Conservation (phyloP, 768 basidiomycete genomes). For the Albatrellus ellisii region DNA sequence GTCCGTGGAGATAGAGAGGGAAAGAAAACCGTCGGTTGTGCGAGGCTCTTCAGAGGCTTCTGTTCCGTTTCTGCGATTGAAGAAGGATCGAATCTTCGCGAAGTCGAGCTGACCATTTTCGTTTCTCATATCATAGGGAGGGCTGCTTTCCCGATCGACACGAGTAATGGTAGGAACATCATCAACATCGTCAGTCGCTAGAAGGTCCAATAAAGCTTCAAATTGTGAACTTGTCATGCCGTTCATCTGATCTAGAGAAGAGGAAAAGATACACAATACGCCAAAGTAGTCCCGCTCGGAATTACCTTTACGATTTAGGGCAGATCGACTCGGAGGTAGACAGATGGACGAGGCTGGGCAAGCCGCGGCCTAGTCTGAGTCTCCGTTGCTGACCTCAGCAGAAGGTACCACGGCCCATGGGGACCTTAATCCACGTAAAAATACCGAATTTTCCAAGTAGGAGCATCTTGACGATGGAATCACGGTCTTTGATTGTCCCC, state of each 20-base stretch:
- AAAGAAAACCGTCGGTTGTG: background rate
- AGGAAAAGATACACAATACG: too few relatives aligned
- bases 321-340: too few relatives aligned
- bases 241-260: background rate
- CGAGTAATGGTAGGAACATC: constrained; percentile 6
- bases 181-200: constrained; percentile 11
- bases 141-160: constrained; percentile 1
- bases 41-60: background rate
- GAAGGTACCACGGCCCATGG: too few relatives aligned
- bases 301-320: too few relatives aligned
- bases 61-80: background rate
- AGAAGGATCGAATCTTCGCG: constrained; percentile 11
- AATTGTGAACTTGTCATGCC: constrained; percentile 1
- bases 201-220: constrained; percentile 13
- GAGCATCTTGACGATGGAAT: too few relatives aligned
- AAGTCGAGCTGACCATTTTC: constrained; percentile 11
- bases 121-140: constrained; percentile 9
- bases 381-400: too few relatives aligned
- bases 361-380: too few relatives aligned
- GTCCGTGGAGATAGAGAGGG: background rate
- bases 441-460: too few relatives aligned
- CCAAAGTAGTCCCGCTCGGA: too few relatives aligned
- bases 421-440: too few relatives aligned
- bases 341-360: too few relatives aligned
- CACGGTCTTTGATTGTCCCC: too few relatives aligned